These are phyloP conservation scores for Calycina marina DNA, from an alignment of 2,329 filamentous ascomycete species.

Conservation along the genomic window DNA sequence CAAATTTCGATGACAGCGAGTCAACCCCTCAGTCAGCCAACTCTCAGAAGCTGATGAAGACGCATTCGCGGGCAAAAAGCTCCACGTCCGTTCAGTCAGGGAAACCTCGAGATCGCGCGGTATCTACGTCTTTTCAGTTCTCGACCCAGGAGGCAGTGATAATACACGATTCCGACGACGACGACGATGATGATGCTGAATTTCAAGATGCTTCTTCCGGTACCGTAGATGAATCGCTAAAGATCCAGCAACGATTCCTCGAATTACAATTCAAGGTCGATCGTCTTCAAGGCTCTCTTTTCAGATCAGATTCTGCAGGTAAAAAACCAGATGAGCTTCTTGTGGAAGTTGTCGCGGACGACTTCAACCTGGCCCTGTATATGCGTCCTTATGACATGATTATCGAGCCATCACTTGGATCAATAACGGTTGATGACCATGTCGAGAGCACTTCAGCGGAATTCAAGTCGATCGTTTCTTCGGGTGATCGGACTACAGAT, in stretches of 20 bases:
- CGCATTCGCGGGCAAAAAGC: slow-evolving; percentile 15
- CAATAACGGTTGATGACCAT: slow-evolving; percentile 83
- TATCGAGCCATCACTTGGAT: slow-evolving; percentile 77
- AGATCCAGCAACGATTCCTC: slow-evolving; percentile 78
- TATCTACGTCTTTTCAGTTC: slow-evolving; percentile 63
- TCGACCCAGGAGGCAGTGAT: slow-evolving; percentile 61
- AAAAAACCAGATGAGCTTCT: slow-evolving; percentile 65
- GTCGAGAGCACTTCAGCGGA: slow-evolving; percentile 78
- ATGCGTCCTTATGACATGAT: slow-evolving; percentile 85
- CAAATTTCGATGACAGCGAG: slow-evolving; percentile 52
- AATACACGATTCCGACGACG: slow-evolving; percentile 47
- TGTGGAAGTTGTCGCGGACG: slow-evolving; percentile 80
- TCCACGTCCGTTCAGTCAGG: slow-evolving; percentile 24
- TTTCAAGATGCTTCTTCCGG: slow-evolving; percentile 54
- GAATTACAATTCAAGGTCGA: slow-evolving; percentile 96
- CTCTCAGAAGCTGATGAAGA: slow-evolving; percentile 2
- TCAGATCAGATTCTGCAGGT: slow-evolving; percentile 67
- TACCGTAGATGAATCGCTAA: slow-evolving; percentile 40
- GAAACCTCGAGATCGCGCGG: slow-evolving; percentile 35
- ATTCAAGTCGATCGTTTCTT: slow-evolving; percentile 96
- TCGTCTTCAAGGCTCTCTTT: slow-evolving; percentile 83
- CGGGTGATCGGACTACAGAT: slow-evolving; percentile 49
- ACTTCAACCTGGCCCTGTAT: slow-evolving; percentile 78
- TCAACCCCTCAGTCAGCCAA: slow-evolving; percentile 10
- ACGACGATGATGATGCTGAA: slow-evolving; percentile 46